Base-by-base conservation (phyloP, 2,329 filamentous ascomycete species). In the Fusarium sp. region DNA sequence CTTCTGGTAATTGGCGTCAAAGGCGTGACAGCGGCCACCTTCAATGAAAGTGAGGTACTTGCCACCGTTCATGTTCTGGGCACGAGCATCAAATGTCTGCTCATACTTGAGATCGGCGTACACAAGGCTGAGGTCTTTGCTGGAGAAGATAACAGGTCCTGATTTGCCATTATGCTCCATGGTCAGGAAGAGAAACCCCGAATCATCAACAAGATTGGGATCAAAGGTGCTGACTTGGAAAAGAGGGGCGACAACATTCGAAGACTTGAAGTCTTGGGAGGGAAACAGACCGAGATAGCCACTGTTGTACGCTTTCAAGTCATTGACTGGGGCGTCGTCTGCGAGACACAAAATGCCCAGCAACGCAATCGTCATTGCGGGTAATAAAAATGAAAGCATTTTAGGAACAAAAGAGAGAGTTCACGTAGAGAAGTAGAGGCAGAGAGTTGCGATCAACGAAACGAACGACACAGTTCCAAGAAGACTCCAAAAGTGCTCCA, bases 41-140 rank as follows among this genome's bases (percentile, higher is more conserved):
- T 72, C 70, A 14, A 72, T 67, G 54, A 72, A 72, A 6, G 67
- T 72, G 22, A 72, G 70, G 26, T 72, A 69, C 45, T 60, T 58
- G 17, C 51, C 41, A 4, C 67, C 67, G 15, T 48, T 52, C 6
- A 33, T 61, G n/a, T 62, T 54, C 19, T 72, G 70, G 10, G 61
- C 64, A 5, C 70, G 70, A 37, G 67, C 65, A 57, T 72, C 65
- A n/a, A 69, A 72, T 43, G 67, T 56, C 14, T 39, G 48, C 7
- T 60, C 48, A 33, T 71, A 71, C 19, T 55, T 62, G 37, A 69
- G 46, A 30, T 72, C 65, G 20, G 70, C 67, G 39, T 72, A 72
- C 6, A 72, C 61, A 13, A 72, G 70, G 32, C 67, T 72, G 30
- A 72, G 58, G 10, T 71, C 70, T 43, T 59, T 69, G 52, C 67